Conservation (phyloP, 495 filamentous ascomycete genomes). For the Penicillium canariense region DNA sequence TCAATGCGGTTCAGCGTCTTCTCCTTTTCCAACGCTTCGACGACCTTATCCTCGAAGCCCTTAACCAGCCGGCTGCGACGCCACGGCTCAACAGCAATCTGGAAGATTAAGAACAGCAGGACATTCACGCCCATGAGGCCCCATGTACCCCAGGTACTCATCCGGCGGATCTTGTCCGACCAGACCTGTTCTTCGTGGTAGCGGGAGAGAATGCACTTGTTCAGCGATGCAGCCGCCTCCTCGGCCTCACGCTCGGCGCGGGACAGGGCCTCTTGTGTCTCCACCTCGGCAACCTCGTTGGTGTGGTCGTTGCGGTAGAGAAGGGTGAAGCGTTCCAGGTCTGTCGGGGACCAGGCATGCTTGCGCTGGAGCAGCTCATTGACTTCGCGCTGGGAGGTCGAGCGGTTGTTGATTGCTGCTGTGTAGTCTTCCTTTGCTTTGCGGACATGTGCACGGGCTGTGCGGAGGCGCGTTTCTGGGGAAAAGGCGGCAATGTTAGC, state of each 20-base stretch:
- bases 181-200: slow-evolving; percentile 99
- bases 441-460: slow-evolving; percentile 63
- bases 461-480: slow-evolving; percentile 60
- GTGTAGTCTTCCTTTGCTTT: slow-evolving; percentile 73
- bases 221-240: slow-evolving; percentile 68
- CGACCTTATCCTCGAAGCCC: slow-evolving; percentile 76
- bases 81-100: slow-evolving; percentile 96
- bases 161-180: slow-evolving; percentile 94
- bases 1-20: slow-evolving; percentile 36
- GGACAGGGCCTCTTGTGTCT: slow-evolving; percentile 67
- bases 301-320: slow-evolving; percentile 90
- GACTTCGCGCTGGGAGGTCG: slow-evolving; percentile 89
- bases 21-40: slow-evolving; percentile 76
- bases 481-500: slow-evolving; percentile 3
- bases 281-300: slow-evolving; percentile 84
- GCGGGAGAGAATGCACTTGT: slow-evolving; percentile 74
- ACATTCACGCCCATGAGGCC: slow-evolving; percentile 97
- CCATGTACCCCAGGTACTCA: slow-evolving; percentile 98
- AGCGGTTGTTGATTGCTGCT: slow-evolving; percentile 71
- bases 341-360: slow-evolving; percentile 79
- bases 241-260: slow-evolving; percentile 74
- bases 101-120: slow-evolving; percentile 79
- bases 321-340: slow-evolving; percentile 91
- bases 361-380: slow-evolving; percentile 91
- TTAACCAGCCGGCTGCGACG: slow-evolving; percentile 72